Evolutionary conservation across 768 basidiomycete genomes (phyloP), one percentile per base, ranked within the genome.

Genomic region (Gloeopeniophorella convolvens): DNA sequence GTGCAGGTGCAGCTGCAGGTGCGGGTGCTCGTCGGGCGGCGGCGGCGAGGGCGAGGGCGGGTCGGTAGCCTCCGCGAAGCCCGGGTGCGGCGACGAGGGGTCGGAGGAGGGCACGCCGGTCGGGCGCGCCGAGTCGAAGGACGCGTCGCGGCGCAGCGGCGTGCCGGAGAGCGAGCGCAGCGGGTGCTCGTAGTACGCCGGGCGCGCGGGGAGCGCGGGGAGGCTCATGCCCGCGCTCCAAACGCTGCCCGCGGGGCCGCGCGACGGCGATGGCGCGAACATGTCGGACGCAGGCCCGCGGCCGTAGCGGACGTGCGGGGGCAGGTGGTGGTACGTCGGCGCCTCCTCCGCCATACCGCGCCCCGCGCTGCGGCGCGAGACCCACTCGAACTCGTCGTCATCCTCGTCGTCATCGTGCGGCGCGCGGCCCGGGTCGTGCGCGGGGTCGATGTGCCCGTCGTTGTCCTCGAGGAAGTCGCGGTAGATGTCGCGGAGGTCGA

Each of bases 401-500:
- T 78, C 80, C n/a, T 63, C 57, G 5, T 57, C 60, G 34, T 51
- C 57, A 37, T 54, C 53, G 5, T 56, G 49, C 23, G 51, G 56
- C 44, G 58, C 26, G 42, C 57, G 20, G 53, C 41, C 30, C 24
- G 58, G 28, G 44, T 48, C 37, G 28, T 44, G 23, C 53, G 61
- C 21, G 33, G 65, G 18, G 23, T 72, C 65, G 13, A 67, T 63
- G 39, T 83, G 79, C 0, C 82, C 80, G 3, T 70, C 72, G 31
- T 78, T 72, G 58, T 86, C 87, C 52, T 93, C 89, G 47, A 96
- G 78, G 62, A 98, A 98, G 65, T 95, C 94, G 45, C 82, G 83
- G 68, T 94, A 90, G 50, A 98, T 90, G 72, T 97, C 92, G 40
- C 91, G 77, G 44, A 98, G 69, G 69, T 96, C 96, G 47, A 89